These are phyloP conservation scores for Alisma plantagoaquatica DNA, from an alignment of 106 monocot species.

Conservation along the genomic window DNA sequence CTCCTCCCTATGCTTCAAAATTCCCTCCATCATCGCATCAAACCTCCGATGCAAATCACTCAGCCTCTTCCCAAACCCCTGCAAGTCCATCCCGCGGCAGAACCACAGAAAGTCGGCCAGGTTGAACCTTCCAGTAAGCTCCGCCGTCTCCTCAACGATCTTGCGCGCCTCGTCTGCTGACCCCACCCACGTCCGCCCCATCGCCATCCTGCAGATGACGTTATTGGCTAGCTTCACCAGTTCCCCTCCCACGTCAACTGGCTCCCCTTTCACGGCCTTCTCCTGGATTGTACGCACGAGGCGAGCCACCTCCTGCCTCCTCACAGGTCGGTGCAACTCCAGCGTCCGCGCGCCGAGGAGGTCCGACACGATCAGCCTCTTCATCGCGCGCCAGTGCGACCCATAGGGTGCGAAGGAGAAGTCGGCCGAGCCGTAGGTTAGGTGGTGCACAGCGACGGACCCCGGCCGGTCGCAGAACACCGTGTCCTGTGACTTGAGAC, in stretches of 20 bases:
- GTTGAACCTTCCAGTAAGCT: conserved; percentile 39
- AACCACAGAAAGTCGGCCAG: conserved; percentile 25
- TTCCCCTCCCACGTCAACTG: conserved; percentile 17
- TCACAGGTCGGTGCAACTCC: conserved; percentile 25
- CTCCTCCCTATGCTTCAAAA: conserved; percentile 16
- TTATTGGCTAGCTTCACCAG: conserved; percentile 42
- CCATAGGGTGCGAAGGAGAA: conserved; percentile 39
- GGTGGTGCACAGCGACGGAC: conserved; percentile 7
- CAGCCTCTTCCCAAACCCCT: conserved; percentile 27
- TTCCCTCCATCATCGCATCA: conserved; percentile 30
- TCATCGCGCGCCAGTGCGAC: conserved; percentile 31
- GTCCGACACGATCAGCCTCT: conserved; percentile 33
- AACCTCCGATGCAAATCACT: conserved; percentile 29
- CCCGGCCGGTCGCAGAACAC: conserved; percentile 16
- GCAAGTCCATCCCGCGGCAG: conserved; percentile 29
- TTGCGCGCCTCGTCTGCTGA: conserved; percentile 16
- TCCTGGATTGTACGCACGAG: conserved; percentile 4
- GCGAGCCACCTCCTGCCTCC: conserved; percentile 12
- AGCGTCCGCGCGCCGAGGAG: conserved; percentile 36
- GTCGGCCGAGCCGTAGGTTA: conserved; percentile 22
- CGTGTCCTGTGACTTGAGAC: conserved; percentile 28
- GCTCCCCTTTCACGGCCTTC: conserved; percentile 1
- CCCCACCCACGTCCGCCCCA: conserved; percentile 8
- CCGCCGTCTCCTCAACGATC: conserved; percentile 29
- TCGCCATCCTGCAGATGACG: conserved; percentile 25